Conservation (phyloP, 257 asterid genomes). For the Rubia yunnanensis region DNA sequence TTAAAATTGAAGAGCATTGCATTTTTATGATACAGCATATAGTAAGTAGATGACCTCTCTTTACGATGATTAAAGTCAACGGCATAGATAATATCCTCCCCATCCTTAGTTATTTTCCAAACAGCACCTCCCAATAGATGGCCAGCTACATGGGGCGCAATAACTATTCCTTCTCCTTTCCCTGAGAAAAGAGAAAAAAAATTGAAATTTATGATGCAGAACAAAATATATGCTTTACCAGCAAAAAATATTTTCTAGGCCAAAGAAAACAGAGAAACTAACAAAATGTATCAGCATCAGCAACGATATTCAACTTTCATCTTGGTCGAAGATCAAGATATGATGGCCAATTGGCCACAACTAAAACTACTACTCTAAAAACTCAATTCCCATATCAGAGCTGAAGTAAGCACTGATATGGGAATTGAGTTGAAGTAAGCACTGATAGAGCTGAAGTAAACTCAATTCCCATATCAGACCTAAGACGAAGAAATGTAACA, state of each 20-base stretch:
- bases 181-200: constrained; percentile 35
- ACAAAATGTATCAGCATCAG: neutral
- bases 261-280: neutral
- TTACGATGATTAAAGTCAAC: constrained; percentile 97
- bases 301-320: neutral
- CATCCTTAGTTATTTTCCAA: constrained; percentile 97
- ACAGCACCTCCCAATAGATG: constrained; percentile 91
- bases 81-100: constrained; percentile 97
- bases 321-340: neutral
- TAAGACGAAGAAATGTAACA: constrained; percentile 6
- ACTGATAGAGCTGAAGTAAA: too few relatives aligned
- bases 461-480: too few relatives aligned
- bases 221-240: neutral
- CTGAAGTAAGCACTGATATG: neutral
- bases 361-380: neutral
- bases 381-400: neutral
- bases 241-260: neutral
- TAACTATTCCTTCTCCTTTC: constrained; percentile 98
- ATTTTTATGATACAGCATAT: constrained; percentile 3
- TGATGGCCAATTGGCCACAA: neutral
- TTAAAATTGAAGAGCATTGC: neutral
- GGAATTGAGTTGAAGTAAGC: neutral
- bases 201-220: constrained; percentile 18
- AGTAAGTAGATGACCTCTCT: constrained; percentile 57
- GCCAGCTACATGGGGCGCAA: constrained; percentile 98